Evolutionary conservation across 768 basidiomycete genomes (phyloP).

Genomic region (Leccinum sublutescens): DNA sequence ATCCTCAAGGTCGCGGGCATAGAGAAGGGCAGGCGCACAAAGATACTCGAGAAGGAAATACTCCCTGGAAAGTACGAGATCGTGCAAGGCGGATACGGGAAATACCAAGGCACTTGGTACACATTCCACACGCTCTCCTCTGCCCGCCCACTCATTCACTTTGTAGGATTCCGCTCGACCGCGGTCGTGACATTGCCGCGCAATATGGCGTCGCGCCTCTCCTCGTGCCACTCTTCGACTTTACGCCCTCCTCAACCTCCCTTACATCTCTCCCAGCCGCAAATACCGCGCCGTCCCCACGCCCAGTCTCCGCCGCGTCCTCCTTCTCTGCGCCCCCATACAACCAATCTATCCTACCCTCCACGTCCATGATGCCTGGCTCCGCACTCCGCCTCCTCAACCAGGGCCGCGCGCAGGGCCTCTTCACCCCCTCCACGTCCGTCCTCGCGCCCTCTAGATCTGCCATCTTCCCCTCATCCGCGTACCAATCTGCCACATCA

Average conservation of each 20-base stretch:
- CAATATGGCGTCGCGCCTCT: slow-evolving; percentile 91
- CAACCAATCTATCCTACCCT: slow-evolving; percentile 58
- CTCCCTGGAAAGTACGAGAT: slow-evolving; percentile 95
- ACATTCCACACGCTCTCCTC: slow-evolving; percentile 24
- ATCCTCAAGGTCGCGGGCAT: slow-evolving; percentile 98
- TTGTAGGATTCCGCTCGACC: slow-evolving; percentile 90
- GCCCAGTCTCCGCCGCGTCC: slow-evolving; percentile 66
- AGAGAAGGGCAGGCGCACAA: slow-evolving; percentile 93
- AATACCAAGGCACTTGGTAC: slow-evolving; percentile 99
- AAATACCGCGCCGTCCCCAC: slow-evolving; percentile 48
- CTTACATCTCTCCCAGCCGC: slow-evolving; percentile 64
- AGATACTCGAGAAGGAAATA: slow-evolving; percentile 97
- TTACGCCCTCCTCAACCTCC: slow-evolving; percentile 73
- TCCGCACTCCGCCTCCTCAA: slow-evolving; percentile 81
- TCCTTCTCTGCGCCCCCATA: slow-evolving; percentile 60
- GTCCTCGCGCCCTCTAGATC: slow-evolving; percentile 44
- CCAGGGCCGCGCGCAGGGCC: slow-evolving; percentile 82
- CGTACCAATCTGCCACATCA: slow-evolving; percentile 45
- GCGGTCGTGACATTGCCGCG: slow-evolving; percentile 87
- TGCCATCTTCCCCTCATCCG: slow-evolving; percentile 54
- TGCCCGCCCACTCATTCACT: slow-evolving; percentile 9
- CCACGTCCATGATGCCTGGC: slow-evolving; percentile 85
- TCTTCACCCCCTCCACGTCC: slow-evolving; percentile 84
- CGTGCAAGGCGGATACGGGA: slow-evolving; percentile 98
- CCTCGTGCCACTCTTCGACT: slow-evolving; percentile 90